A percentile compares a stretch with the other conserved stretches of the same genome.
Conservation (phyloP, 306 rosid species). For the Pachyrhizus erosus region DNA sequence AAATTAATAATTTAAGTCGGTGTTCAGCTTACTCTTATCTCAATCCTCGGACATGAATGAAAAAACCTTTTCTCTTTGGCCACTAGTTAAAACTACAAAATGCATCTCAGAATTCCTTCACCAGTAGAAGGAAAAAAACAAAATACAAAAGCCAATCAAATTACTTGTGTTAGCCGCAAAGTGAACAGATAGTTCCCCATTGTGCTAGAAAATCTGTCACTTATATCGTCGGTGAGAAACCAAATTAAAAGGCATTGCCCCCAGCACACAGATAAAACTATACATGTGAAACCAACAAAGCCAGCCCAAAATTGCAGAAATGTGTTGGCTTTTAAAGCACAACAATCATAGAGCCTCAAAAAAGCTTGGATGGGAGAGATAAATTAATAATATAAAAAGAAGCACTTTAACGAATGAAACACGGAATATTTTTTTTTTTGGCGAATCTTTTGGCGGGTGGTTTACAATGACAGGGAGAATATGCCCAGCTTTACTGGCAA, state of each 20-base stretch:
- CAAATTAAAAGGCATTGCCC: too few species aligned
- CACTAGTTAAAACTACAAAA: neutral
- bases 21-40: neutral
- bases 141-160: neutral
- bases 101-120: neutral
- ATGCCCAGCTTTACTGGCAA: slow-evolving; percentile 58
- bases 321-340: slow-evolving; percentile 22
- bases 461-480: slow-evolving; percentile 61
- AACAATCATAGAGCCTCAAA: slow-evolving; percentile 24
- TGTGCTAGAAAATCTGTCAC: neutral
- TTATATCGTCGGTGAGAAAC: neutral
- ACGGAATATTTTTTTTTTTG: slow-evolving; percentile 43
- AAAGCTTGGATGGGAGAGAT: slow-evolving; percentile 27
- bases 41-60: neutral
- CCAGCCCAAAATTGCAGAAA: slow-evolving; percentile 37
- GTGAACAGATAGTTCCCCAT: slow-evolving; percentile 27
- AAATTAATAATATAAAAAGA: slow-evolving; percentile 6
- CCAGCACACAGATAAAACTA: neutral
- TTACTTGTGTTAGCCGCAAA: slow-evolving; percentile 47
- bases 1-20: neutral
- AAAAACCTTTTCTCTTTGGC: neutral
- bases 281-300: slow-evolving; percentile 39
- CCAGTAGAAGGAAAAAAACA: neutral
- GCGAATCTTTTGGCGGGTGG: slow-evolving; percentile 53
- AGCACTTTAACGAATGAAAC: slow-evolving; percentile 37